These are phyloP conservation scores for Termitomyces sp. DNA, from an alignment of 768 basidiomycete species.

Conservation along the genomic window DNA sequence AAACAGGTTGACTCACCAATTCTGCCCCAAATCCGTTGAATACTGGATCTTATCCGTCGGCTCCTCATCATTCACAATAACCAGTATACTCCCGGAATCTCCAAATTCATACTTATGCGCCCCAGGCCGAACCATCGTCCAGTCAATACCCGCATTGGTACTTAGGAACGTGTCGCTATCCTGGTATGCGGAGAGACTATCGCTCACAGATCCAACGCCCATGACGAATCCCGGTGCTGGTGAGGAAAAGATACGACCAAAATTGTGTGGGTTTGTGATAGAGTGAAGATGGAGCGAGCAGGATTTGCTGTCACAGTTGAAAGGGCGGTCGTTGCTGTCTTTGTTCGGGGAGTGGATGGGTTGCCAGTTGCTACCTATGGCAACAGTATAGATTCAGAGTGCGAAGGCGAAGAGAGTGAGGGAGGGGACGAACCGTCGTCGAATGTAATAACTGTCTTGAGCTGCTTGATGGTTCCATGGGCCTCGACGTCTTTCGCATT, in stretches of 20 bases:
- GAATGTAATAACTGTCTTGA: conserved; percentile 83
- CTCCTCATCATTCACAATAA: conserved; percentile 86
- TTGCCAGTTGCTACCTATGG: conserved; percentile 66
- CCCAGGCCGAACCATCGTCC: conserved; percentile 71
- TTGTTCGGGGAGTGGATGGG: conserved; percentile 53
- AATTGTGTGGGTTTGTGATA: conserved; percentile 90
- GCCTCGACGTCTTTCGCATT: conserved; percentile 85
- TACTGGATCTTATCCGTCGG: conserved; percentile 66
- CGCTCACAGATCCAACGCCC: conserved; percentile 92
- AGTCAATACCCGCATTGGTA: conserved; percentile 82
- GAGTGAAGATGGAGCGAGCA: conserved; percentile 94
- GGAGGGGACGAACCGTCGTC: conserved; percentile 53
- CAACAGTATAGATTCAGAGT: conserved; percentile 17
- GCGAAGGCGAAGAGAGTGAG: not conserved
- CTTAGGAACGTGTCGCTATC: conserved; percentile 94
- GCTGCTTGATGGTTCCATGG: conserved; percentile 61
- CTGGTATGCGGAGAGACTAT: conserved; percentile 63
- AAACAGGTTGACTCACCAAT: conserved; percentile 51
- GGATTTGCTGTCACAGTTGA: conserved; percentile 55
- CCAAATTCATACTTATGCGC: conserved; percentile 98
- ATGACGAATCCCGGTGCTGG: conserved; percentile 93
- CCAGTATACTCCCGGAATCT: conserved; percentile 76
- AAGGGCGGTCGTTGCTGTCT: conserved; percentile 60
- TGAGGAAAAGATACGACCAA: conserved; percentile 91
- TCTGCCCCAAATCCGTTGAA: conserved; percentile 77